Conservation (phyloP, 345 rosid species). For the Boechera stricta region DNA sequence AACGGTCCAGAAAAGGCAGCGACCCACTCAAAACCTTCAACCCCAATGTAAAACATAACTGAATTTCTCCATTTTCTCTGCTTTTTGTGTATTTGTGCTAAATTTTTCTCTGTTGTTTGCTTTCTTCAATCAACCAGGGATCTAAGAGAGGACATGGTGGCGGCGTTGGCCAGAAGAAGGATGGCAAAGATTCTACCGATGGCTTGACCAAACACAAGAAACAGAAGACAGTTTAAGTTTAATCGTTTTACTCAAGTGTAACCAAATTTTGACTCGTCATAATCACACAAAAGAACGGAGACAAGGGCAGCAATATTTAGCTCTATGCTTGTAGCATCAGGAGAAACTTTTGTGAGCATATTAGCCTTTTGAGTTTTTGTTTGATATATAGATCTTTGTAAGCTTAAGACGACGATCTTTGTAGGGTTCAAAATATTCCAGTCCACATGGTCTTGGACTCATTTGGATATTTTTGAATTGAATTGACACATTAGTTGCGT, state of each 20-base stretch:
- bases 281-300: slow-evolving; percentile 23
- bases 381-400: slow-evolving; percentile 16
- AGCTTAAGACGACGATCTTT: neutral
- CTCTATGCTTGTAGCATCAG: neutral
- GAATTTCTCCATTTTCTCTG: neutral
- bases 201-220: slow-evolving; percentile 38
- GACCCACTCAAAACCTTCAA: slow-evolving; percentile 64
- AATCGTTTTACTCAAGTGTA: slow-evolving; percentile 14
- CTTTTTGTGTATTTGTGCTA: slow-evolving; percentile 8
- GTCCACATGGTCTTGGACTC: slow-evolving; percentile 4
- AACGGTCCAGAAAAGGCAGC: slow-evolving; percentile 55
- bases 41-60: slow-evolving; percentile 33
- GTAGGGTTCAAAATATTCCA: slow-evolving; percentile 18
- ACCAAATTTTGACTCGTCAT: slow-evolving; percentile 35
- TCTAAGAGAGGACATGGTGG: slow-evolving; percentile 38
- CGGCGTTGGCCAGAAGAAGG: slow-evolving; percentile 39
- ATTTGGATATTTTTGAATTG: neutral
- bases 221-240: slow-evolving; percentile 40
- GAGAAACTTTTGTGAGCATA: neutral
- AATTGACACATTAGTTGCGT: neutral
- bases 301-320: neutral
- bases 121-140: slow-evolving; percentile 34
- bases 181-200: slow-evolving; percentile 33
- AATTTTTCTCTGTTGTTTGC: slow-evolving; percentile 8
- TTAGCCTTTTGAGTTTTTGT: neutral